phyloP scores from a whole-genome alignment of 2,329 filamentous ascomycete genomes.

The Epichloe scottii region DNA sequence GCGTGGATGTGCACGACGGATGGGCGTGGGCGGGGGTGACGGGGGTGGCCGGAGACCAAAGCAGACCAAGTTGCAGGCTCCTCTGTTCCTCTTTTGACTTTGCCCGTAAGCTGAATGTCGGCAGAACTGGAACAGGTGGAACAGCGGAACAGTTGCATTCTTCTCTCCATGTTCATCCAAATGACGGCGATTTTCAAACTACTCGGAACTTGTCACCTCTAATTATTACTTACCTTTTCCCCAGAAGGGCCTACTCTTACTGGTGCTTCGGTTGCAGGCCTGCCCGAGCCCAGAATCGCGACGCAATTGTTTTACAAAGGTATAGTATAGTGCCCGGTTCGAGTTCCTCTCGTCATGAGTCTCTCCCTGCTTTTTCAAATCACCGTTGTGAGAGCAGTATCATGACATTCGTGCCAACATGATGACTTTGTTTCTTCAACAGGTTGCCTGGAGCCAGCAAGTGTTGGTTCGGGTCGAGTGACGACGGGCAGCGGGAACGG shows the following conservation, averaged over 20 bases:
- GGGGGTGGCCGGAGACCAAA: background rate
- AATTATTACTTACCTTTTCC: no score
- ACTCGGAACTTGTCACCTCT: no score
- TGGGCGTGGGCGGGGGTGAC: background rate
- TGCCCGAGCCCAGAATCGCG: background rate
- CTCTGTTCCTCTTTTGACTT: conserved; percentile 16
- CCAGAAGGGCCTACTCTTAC: no score
- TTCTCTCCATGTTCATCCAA: background rate
- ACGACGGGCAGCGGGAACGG: background rate
- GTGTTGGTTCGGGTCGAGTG: background rate
- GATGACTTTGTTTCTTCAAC: no score
- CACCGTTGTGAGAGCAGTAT: background rate
- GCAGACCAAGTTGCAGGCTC: background rate
- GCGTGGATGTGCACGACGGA: no score
- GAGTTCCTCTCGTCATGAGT: no score
- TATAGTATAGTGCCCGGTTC: no score
- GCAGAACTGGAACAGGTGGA: background rate
- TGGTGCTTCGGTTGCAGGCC: no score
- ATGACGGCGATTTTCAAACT: no score
- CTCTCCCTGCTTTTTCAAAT: no score
- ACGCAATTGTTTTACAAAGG: no score
- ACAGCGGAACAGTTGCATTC: no score
- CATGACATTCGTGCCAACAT: background rate
- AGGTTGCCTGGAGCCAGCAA: background rate
- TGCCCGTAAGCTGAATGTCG: conserved; percentile 8